These are phyloP conservation scores for Tranzscheliella williamsii DNA, from an alignment of 1,284 basidiomycete genomes.

Conservation along the genomic window DNA sequence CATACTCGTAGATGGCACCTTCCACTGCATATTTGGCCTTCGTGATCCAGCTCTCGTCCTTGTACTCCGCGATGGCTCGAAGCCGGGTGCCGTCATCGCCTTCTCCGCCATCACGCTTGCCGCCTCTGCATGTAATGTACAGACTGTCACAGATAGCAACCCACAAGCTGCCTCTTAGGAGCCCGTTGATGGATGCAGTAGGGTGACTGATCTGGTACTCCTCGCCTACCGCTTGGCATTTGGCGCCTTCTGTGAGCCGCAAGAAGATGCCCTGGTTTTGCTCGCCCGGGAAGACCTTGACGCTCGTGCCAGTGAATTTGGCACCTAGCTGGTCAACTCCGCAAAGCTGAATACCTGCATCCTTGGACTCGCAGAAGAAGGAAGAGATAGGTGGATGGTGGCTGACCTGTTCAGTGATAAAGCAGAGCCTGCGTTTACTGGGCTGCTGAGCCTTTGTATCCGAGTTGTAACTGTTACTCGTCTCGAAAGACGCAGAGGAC, in stretches of 20 bases:
- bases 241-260: conserved; percentile 41
- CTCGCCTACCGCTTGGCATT: conserved; percentile 45
- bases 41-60: conserved; percentile 96
- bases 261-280: conserved; percentile 74
- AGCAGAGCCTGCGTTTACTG: conserved; percentile 37
- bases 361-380: conserved; percentile 64
- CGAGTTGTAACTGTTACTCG: conserved; percentile 1
- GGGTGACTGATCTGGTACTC: conserved; percentile 79
- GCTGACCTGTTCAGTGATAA: conserved; percentile 68
- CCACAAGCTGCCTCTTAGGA: conserved; percentile 86
- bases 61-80: conserved; percentile 86
- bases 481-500: conserved; percentile 1
- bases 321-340: conserved; percentile 86
- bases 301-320: conserved; percentile 55
- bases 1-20: conserved; percentile 83
- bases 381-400: conserved; percentile 95
- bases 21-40: conserved; percentile 84
- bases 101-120: conserved; percentile 63
- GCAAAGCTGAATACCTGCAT: conserved; percentile 49
- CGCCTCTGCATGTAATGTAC: conserved; percentile 81
- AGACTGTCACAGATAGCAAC: conserved; percentile 76
- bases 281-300: conserved; percentile 68
- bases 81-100: conserved; percentile 64
- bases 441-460: not conserved
- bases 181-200: conserved; percentile 83